Evolutionary conservation across 1,139 yeast genomes (phyloP).

Genomic region (Suhomyces terraborum): DNA sequence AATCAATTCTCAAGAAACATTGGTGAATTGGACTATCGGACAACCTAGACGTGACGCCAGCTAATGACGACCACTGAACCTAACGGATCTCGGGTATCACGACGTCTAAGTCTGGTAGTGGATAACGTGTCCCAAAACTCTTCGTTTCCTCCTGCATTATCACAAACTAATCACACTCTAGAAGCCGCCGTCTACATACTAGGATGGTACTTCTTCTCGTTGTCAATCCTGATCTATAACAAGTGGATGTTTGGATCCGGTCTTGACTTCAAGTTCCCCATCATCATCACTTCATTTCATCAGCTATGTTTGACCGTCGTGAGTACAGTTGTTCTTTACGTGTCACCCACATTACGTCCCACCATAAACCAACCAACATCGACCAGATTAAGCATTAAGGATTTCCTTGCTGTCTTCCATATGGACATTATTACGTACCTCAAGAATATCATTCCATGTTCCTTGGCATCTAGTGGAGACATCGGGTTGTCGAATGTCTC

Average conservation of each 20-base stretch:
- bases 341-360: constrained; percentile 54
- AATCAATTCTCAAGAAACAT: neutral
- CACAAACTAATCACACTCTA: constrained; percentile 5
- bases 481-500: constrained; percentile 91
- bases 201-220: constrained; percentile 62
- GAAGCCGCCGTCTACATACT: constrained; percentile 31
- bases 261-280: constrained; percentile 77
- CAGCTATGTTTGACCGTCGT: constrained; percentile 67
- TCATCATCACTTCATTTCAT: constrained; percentile 80
- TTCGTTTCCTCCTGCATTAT: neutral
- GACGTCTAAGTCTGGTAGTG: constrained; percentile 1
- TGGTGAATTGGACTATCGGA: neutral
- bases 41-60: neutral
- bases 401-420: constrained; percentile 21
- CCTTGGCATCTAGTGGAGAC: constrained; percentile 87
- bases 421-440: constrained; percentile 36
- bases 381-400: constrained; percentile 5
- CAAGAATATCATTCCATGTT: constrained; percentile 75
- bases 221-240: constrained; percentile 83
- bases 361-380: constrained; percentile 19
- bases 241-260: constrained; percentile 94
- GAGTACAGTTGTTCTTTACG: constrained; percentile 44
- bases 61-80: neutral
- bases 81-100: neutral
- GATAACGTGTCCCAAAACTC: neutral